These are phyloP conservation scores for Ustilago xerochloae DNA, from an alignment of 1,284 basidiomycete genomes.

Conservation along the genomic window DNA sequence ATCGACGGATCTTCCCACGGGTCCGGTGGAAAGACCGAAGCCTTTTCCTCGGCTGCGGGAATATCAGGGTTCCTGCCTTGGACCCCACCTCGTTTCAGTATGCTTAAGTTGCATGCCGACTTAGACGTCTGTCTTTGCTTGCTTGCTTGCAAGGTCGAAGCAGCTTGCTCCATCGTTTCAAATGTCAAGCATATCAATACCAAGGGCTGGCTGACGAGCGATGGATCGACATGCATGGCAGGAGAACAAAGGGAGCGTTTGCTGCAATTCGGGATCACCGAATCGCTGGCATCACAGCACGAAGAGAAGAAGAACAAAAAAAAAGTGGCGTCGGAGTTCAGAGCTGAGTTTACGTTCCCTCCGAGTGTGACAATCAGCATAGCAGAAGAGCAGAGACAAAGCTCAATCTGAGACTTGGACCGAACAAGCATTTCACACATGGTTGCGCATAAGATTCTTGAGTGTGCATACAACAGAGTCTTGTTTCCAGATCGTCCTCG, in stretches of 20 bases:
- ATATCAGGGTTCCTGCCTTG: too few species aligned
- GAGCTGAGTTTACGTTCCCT: constrained; percentile 6
- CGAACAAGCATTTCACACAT: neutral
- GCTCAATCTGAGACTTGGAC: neutral
- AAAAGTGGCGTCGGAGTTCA: constrained; percentile 13
- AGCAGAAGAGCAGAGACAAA: neutral
- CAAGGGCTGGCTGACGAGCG: neutral
- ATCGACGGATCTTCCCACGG: constrained; percentile 18
- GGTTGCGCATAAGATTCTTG: constrained; percentile 1
- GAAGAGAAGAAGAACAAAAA: neutral
- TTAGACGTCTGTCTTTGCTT: too few species aligned
- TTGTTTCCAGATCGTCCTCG: too few species aligned
- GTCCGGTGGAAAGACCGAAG: constrained; percentile 8
- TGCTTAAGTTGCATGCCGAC: too few species aligned
- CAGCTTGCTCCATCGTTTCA: too few species aligned
- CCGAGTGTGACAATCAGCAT: constrained; percentile 9
- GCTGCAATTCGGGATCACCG: neutral
- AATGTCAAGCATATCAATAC: neutral
- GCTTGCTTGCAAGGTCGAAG: too few species aligned
- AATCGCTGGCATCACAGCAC: neutral
- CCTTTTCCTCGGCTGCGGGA: constrained; percentile 3
- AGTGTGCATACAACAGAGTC: neutral
- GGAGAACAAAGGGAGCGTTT: too few species aligned
- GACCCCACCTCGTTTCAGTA: too few species aligned
- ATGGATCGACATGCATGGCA: too few species aligned